Percentiles rank a stretch among this genome's conserved stretches.
These are phyloP conservation scores for Stagonosporopsis cucurbitacearum DNA, from an alignment of 2,329 filamentous ascomycete genomes.

Conservation along the genomic window DNA sequence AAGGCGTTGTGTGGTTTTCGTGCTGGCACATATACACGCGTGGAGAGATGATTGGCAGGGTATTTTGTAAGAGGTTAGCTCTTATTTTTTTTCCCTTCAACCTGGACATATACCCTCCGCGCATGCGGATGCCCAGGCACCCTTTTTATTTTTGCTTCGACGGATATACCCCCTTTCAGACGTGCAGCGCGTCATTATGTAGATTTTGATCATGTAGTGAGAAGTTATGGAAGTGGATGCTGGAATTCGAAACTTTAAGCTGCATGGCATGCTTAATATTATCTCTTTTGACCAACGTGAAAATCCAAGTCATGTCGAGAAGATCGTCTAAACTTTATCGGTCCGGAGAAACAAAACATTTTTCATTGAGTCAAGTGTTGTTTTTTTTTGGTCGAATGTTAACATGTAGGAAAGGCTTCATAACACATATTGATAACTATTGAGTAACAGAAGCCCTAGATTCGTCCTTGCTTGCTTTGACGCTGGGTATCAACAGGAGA, in stretches of 20 bases:
- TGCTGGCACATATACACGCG: constrained; percentile 10
- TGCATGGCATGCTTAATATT: no score
- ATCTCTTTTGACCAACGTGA: no score
- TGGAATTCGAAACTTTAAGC: no score
- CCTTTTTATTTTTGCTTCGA: constrained; percentile 9
- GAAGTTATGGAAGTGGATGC: not conserved
- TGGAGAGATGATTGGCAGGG: not conserved
- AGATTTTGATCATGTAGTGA: not conserved
- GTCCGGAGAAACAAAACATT: no score
- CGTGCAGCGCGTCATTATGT: not conserved
- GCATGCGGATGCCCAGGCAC: constrained; percentile 5
- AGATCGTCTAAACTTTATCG: no score
- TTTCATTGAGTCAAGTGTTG: no score
- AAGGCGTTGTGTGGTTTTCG: not conserved
- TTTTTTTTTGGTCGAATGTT: no score
- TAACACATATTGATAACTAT: not conserved
- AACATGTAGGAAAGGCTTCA: no score
- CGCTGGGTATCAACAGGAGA: constrained; percentile 2
- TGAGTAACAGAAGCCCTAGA: not conserved
- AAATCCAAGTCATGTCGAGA: no score
- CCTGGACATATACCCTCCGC: constrained; percentile 15
- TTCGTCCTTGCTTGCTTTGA: not conserved
- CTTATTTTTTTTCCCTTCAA: not conserved
- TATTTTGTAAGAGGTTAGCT: not conserved
- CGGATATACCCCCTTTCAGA: constrained; percentile 18